phyloP scores from a whole-genome alignment of 2,329 filamentous ascomycete genomes.

The Epichloe coenophiala region DNA sequence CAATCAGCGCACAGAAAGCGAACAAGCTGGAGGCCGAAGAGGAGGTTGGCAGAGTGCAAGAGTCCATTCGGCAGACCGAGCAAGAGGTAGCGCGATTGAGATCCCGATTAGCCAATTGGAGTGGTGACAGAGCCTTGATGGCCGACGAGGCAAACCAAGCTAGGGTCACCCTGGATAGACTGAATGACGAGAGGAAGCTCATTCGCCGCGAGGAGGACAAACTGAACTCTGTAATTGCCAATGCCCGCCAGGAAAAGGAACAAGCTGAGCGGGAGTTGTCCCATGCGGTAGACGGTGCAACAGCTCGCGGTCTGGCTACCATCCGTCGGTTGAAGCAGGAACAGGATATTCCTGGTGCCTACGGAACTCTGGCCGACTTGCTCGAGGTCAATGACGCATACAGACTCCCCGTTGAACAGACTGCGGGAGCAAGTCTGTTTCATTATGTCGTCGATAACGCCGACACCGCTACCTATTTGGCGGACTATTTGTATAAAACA shows the following conservation, averaged over 20 bases:
- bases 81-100: slow-evolving; percentile 57
- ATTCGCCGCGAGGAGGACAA: slow-evolving; percentile 84
- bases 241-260: slow-evolving; percentile 63
- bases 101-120: slow-evolving; percentile 64
- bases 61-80: slow-evolving; percentile 59
- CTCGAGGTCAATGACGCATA: slow-evolving; percentile 76
- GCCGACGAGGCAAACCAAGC: slow-evolving; percentile 63
- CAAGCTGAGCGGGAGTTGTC: slow-evolving; percentile 65
- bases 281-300: slow-evolving; percentile 80
- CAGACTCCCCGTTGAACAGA: slow-evolving; percentile 80
- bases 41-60: slow-evolving; percentile 60
- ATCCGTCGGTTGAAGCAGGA: slow-evolving; percentile 73
- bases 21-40: slow-evolving; percentile 75
- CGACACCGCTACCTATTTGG: slow-evolving; percentile 68
- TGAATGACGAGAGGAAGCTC: slow-evolving; percentile 77
- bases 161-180: slow-evolving; percentile 62
- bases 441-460: slow-evolving; percentile 93
- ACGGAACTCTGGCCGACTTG: slow-evolving; percentile 88
- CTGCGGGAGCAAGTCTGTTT: slow-evolving; percentile 83
- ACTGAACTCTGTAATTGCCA: slow-evolving; percentile 62
- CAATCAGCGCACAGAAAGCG: slow-evolving; percentile 67
- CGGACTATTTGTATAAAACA: slow-evolving; percentile 65
- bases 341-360: slow-evolving; percentile 69
- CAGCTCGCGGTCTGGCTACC: slow-evolving; percentile 72
- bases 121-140: slow-evolving; percentile 57